phyloP scores from a whole-genome alignment of 495 filamentous ascomycete species.

The Talaromyces nanjingensis region DNA sequence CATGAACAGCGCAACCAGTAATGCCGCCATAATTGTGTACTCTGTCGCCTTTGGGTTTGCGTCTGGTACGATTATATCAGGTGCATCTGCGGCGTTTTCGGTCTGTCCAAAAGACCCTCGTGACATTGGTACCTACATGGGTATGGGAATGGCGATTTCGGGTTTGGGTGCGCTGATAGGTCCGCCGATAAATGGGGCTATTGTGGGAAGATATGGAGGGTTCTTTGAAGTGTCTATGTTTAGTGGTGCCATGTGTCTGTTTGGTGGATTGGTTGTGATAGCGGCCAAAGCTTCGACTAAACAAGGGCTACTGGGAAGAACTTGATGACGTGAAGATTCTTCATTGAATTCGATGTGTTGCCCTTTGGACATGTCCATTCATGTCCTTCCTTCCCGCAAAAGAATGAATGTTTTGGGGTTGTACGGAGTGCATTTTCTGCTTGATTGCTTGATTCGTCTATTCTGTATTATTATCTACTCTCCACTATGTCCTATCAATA shows the following conservation, averaged over 20 bases:
- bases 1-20: constrained; percentile 17
- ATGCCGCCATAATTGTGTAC: constrained; percentile 28
- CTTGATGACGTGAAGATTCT: neutral
- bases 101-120: constrained; percentile 30
- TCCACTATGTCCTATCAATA: too few relatives aligned
- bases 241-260: constrained; percentile 35
- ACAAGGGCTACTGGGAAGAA: neutral
- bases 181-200: constrained; percentile 44
- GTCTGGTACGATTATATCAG: constrained; percentile 39
- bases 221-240: constrained; percentile 38
- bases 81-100: constrained; percentile 33
- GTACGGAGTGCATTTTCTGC: too few relatives aligned
- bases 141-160: constrained; percentile 41
- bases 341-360: too few relatives aligned
- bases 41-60: constrained; percentile 24
- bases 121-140: constrained; percentile 48
- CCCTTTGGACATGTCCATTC: too few relatives aligned
- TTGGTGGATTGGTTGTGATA: constrained; percentile 1
- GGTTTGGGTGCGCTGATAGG: constrained; percentile 41
- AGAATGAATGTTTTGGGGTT: too few relatives aligned
- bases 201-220: constrained; percentile 32
- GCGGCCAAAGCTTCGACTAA: neutral
- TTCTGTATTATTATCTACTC: too few relatives aligned
- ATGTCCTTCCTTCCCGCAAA: too few relatives aligned
- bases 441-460: too few relatives aligned